phyloP scores from a whole-genome alignment of 2,329 filamentous ascomycete species.

The Claviceps digitariae region DNA sequence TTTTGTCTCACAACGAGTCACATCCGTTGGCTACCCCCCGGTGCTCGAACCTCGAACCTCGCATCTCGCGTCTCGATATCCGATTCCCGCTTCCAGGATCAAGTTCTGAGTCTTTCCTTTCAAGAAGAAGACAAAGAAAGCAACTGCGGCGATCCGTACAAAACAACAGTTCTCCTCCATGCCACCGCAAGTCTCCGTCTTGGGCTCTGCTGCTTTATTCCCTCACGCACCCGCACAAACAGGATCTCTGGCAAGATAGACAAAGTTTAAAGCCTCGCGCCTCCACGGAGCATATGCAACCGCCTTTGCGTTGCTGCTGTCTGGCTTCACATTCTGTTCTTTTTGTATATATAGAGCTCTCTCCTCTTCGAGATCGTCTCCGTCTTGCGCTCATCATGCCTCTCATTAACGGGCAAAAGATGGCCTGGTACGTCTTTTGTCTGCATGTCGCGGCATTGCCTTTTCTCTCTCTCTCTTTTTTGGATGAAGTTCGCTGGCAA shows the following conservation, averaged over 20 bases:
- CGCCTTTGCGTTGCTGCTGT: neutral
- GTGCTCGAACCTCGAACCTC: too few species aligned
- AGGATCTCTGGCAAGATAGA: neutral
- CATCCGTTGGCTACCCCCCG: too few species aligned
- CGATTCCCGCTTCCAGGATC: neutral
- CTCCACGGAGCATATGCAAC: neutral
- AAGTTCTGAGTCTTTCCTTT: neutral
- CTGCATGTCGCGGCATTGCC: neutral
- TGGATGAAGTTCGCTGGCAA: neutral
- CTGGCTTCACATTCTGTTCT: too few species aligned
- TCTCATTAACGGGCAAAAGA: slow-evolving; percentile 56
- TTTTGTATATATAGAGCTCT: neutral
- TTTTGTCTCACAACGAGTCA: neutral
- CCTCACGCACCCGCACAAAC: neutral
- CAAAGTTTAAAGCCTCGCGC: neutral
- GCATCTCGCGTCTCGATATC: too few species aligned
- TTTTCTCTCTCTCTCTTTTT: neutral
- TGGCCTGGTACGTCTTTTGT: slow-evolving; percentile 50
- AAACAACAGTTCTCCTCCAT: neutral
- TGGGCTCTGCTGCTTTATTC: neutral
- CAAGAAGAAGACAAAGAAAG: neutral
- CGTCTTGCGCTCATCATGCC: slow-evolving; percentile 37
- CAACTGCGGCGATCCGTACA: neutral
- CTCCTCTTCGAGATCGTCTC: neutral
- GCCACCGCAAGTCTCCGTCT: neutral